These are phyloP conservation scores for Aspergillus novoparasiticus DNA, from an alignment of 2,329 filamentous ascomycete species.

Conservation along the genomic window DNA sequence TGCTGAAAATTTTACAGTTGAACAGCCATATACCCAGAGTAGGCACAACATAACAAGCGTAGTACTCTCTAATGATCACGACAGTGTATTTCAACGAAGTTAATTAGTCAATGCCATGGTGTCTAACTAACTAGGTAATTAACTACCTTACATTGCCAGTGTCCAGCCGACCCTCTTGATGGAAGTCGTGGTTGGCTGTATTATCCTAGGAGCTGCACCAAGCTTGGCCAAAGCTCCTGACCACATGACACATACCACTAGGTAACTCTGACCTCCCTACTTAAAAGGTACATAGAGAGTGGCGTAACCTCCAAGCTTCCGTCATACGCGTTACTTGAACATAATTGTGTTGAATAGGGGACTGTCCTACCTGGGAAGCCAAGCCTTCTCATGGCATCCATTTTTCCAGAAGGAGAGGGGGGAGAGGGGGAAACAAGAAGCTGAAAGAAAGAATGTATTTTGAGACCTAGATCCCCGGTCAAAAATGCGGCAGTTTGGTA, in stretches of 20 bases:
- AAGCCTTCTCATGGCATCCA: background rate
- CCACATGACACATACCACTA: background rate
- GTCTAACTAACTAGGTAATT: background rate
- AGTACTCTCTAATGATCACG: background rate
- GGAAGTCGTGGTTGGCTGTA: background rate
- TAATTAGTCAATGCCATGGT: background rate
- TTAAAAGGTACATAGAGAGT: background rate
- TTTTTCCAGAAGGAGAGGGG: background rate
- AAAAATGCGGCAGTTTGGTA: slow-evolving; percentile 13
- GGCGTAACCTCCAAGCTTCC: background rate
- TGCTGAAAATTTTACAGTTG: background rate
- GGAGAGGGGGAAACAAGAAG: background rate
- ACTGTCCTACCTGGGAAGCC: background rate
- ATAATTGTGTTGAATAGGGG: background rate
- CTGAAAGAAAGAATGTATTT: background rate
- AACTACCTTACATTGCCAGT: background rate
- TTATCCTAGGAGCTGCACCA: background rate
- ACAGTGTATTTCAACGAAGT: background rate
- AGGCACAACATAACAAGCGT: background rate
- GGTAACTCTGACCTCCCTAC: background rate
- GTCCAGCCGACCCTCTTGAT: background rate
- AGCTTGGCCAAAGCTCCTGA: slow-evolving; percentile 1
- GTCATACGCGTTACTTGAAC: too few species aligned
- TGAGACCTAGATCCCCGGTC: slow-evolving; percentile 19
- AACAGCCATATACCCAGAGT: background rate